Evolutionary conservation across 139 green algal genomes (phyloP).

Genomic region (Asterochloris erici): DNA sequence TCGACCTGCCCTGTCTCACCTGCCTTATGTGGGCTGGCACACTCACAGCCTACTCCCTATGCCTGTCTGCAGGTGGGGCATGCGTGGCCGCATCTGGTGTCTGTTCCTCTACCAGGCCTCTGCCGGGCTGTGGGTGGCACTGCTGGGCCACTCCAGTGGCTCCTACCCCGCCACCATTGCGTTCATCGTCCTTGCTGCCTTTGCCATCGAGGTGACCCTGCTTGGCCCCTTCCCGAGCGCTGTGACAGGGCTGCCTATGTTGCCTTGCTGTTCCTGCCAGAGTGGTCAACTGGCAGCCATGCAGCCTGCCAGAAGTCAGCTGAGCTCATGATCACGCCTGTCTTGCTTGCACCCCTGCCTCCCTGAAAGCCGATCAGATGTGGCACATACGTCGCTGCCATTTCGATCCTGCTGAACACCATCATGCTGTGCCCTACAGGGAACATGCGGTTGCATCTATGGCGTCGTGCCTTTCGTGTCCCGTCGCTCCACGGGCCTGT

Average conservation of each 20-base stretch:
- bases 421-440: neutral
- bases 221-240: too few relatives aligned
- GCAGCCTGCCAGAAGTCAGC: too few relatives aligned
- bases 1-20: neutral
- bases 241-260: too few relatives aligned
- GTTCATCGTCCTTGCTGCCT: constrained; percentile 82
- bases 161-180: constrained; percentile 68
- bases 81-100: constrained; percentile 71
- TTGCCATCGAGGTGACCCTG: constrained; percentile 63
- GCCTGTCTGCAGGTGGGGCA: constrained; percentile 42
- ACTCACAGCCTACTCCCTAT: constrained; percentile 85
- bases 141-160: constrained; percentile 65
- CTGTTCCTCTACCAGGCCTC: constrained; percentile 70
- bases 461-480: constrained; percentile 89
- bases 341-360: too few relatives aligned
- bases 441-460: constrained; percentile 60
- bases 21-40: constrained; percentile 60
- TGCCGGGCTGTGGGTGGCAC: constrained; percentile 72
- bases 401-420: too few relatives aligned
- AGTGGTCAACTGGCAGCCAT: too few relatives aligned
- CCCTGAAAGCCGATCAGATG: too few relatives aligned
- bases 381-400: too few relatives aligned
- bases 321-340: too few relatives aligned
- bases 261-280: too few relatives aligned
- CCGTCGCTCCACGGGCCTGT: constrained; percentile 74